Evolutionary conservation across 78 protist genomes (phyloP), one percentile per base, ranked within the genome.

Genomic region (Cavenderia fasciculata): DNA sequence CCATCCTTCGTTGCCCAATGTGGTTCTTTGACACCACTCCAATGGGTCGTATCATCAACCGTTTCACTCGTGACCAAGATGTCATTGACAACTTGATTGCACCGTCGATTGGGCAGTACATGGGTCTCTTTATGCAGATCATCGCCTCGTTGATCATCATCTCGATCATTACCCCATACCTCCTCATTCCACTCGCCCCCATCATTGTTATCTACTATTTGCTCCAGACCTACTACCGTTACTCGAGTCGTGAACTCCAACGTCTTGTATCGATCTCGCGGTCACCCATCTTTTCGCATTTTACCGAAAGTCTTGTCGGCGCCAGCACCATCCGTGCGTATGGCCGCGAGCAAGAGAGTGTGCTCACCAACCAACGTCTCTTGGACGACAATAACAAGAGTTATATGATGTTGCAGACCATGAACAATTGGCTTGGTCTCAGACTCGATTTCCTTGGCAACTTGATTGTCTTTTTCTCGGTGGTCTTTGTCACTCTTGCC

Each of bases 1-100:
- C 84, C 18, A 59, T 87, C 25, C 19, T 70, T 19, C 33, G 87
- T 31, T 87, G 96, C 11, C 98, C 99, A 59, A 93, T 95, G 96
- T 43, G 65, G 33, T 98, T 97, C 92, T 97, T 98, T 93, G 99
- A 98, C 49, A 96, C 98, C 23, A 98, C 97, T 0, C 99, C 99
- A n/a, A 5, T 91, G 0, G 99, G 99, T 14, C 94, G 99, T 43
- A 91, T 99, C 33, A 36, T 98, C 59, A 97, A 97, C 91, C 95
- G 99, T 38, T 99, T 99, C 95, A 57, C 95, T 25, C 87, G 94
- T 49, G 97, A 96, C 51, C 14, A 62, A 4, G 77, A 91, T 73
- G 66, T 44, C 19, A 54, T 96, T 2, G 97, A 95, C 76, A 63
- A 34, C 36, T 41, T 62, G 4, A 36, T 92, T 1, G n/a, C 92